Percentiles rank a stretch among this genome's conserved stretches.
Conservation (phyloP, 306 rosid genomes). For the Vigna angularis region DNA sequence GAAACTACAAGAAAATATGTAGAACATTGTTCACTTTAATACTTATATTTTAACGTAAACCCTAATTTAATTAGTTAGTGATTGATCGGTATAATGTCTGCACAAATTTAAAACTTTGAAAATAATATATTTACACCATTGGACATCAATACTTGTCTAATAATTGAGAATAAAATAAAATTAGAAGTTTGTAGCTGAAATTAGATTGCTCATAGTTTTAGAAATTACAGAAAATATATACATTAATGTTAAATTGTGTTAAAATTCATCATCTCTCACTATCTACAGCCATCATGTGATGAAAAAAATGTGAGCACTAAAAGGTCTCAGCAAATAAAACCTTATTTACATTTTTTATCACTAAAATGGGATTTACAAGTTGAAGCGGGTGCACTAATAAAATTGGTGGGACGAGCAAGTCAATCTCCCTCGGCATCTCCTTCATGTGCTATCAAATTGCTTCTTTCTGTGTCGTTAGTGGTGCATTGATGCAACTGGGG, state of each 20-base stretch:
- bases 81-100: background rate
- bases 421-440: slow-evolving; percentile 47
- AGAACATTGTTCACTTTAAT: background rate
- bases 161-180: background rate
- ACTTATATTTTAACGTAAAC: background rate
- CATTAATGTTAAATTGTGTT: background rate
- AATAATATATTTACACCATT: no score
- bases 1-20: no score
- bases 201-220: background rate
- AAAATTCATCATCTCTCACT: background rate
- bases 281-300: background rate
- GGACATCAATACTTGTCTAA: background rate
- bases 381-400: background rate
- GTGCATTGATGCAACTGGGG: slow-evolving; percentile 73
- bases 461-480: slow-evolving; percentile 56
- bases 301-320: background rate
- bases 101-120: background rate
- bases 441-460: slow-evolving; percentile 45
- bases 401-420: background rate
- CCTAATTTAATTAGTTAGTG: background rate
- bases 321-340: background rate
- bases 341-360: slow-evolving; percentile 11
- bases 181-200: background rate
- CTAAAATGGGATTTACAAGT: slow-evolving; percentile 34
- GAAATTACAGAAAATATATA: background rate